Evolutionary conservation across 164 flowering plant species (phyloP), one percentile per base, ranked within the genome.

Genomic region (Echeveria elegans): DNA sequence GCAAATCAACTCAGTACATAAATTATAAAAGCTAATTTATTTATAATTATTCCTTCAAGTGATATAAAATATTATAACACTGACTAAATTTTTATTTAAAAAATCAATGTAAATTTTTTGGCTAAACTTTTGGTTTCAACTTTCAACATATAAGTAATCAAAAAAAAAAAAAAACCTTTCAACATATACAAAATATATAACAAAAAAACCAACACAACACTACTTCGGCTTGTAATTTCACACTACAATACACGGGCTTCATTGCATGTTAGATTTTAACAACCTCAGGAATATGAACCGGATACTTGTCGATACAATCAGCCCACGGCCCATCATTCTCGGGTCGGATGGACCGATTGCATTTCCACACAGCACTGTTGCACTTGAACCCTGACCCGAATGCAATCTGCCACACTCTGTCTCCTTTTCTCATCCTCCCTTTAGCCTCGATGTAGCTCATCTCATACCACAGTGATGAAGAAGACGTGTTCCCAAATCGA

Each of bases 321-420:
- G 67, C 24, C 82, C 82, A 80, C 1, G 81, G 82, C 3, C 86
- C 80, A 21, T 82, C 88, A 0, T 15, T 24, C 0, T 77, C 73
- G 0, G 75, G 28, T 40, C 75, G 67, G 45, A 87, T 78, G 5
- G 70, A 78, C 11, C 82, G 72, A 73, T 83, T 87, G 66, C 92
- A 87, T 69, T 74, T 85, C 92, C 92, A 87, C 1, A 83, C 86
- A 0, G 88, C 92, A 62, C 89, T 85, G 72, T 85, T 85, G 65
- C 92, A 86, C 72, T 84, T 86, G 41, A 86, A 86, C 24, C 90
- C 90, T 32, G 84, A 82, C 8, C 88, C 88, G 34, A 82, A 85
- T 0, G 81, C 87, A 8, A 87, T 87, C 75, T 87, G 89, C 92
- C 92, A 87, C 12, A 85, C 73, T 11, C 88, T 67, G 18, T 81